phyloP scores from a whole-genome alignment of 345 rosid species.

The Leavenworthia alabamica region DNA sequence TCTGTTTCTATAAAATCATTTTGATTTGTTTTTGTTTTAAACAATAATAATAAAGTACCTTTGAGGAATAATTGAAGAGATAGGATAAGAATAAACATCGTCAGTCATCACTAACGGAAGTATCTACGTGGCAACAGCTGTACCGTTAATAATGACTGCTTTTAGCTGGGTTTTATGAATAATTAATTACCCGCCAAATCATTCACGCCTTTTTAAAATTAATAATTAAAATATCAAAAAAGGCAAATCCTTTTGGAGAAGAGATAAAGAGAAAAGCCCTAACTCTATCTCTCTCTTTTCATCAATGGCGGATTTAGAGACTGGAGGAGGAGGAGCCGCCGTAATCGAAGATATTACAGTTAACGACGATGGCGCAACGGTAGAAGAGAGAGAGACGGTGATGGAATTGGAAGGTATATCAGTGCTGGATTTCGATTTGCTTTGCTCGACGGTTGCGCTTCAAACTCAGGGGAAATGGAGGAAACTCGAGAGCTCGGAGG shows the following conservation, averaged over 20 bases:
- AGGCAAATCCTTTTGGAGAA: slow-evolving; percentile 25
- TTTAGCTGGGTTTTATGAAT: slow-evolving; percentile 24
- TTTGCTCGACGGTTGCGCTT: slow-evolving; percentile 85
- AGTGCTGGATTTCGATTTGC: slow-evolving; percentile 80
- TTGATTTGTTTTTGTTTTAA: background rate
- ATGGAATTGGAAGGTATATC: slow-evolving; percentile 51
- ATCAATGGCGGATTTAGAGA: slow-evolving; percentile 46
- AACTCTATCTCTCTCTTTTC: too few species aligned
- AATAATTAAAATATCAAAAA: background rate
- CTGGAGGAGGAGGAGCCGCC: slow-evolving; percentile 23
- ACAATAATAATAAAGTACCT: background rate
- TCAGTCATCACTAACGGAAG: slow-evolving; percentile 17
- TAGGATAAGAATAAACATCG: slow-evolving; percentile 23
- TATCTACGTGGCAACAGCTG: slow-evolving; percentile 33
- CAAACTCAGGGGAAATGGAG: slow-evolving; percentile 88
- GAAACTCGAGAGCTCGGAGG: slow-evolving; percentile 33
- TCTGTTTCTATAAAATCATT: slow-evolving; percentile 3
- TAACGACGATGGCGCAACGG: background rate
- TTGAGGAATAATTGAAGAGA: background rate
- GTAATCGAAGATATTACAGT: background rate
- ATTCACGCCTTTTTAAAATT: background rate
- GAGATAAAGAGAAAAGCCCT: slow-evolving; percentile 22
- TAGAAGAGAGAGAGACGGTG: slow-evolving; percentile 31
- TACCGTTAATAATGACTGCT: slow-evolving; percentile 22
- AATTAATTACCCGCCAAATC: slow-evolving; percentile 38